Percentiles rank a stretch among this genome's conserved stretches.
Conservation (phyloP, 164 flowering plant genomes). For the Kalanchoe fedtschenkoi region DNA sequence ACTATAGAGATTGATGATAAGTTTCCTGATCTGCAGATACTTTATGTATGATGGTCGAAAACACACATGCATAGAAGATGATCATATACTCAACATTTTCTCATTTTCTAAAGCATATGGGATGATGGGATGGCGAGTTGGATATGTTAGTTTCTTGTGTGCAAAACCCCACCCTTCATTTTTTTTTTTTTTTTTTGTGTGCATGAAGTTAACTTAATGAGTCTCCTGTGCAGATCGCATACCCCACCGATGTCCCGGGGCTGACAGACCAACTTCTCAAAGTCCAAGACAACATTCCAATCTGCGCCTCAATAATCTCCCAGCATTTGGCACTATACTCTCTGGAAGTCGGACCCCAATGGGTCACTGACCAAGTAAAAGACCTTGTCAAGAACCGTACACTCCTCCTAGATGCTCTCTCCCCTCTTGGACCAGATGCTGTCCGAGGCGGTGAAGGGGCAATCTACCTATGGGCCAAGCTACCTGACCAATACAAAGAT, state of each 20-base stretch:
- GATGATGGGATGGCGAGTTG: constrained; percentile 99
- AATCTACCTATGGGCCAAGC: constrained; percentile 66
- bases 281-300: constrained; percentile 69
- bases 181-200: neutral
- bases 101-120: constrained; percentile 99
- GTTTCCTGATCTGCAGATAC: constrained; percentile 46
- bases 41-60: constrained; percentile 93
- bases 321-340: constrained; percentile 52
- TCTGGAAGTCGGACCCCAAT: constrained; percentile 48
- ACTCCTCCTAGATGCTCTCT: constrained; percentile 44
- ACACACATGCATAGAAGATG: constrained; percentile 75
- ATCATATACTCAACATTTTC: constrained; percentile 84
- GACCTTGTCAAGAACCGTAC: constrained; percentile 43
- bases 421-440: constrained; percentile 52
- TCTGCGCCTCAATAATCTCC: constrained; percentile 60
- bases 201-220: neutral
- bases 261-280: constrained; percentile 50
- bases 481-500: constrained; percentile 30
- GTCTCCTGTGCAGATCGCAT: constrained; percentile 50
- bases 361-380: constrained; percentile 52
- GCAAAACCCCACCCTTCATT: neutral
- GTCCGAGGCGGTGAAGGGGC: constrained; percentile 83
- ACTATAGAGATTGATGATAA: neutral
- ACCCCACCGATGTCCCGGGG: constrained; percentile 46
- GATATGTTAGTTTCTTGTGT: constrained; percentile 67